Evolutionary conservation across 2,329 filamentous ascomycete genomes (phyloP).

Genomic region (Aspergillus sp.): DNA sequence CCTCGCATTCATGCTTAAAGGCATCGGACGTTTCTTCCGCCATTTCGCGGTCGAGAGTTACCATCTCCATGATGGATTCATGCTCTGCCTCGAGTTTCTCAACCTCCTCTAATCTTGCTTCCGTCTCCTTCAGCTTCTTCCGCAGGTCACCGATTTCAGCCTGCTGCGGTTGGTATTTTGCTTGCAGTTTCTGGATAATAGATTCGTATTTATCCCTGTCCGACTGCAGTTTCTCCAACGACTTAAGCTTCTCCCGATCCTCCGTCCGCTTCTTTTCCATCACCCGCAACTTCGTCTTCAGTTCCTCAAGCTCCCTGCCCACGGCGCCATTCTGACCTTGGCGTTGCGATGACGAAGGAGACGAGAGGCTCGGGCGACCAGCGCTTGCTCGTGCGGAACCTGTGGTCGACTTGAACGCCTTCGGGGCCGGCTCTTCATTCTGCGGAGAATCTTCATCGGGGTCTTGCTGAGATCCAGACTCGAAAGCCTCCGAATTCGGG

Average conservation of each 20-base stretch:
- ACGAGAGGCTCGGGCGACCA: constrained; percentile 28
- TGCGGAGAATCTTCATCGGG: constrained; percentile 22
- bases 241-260: constrained; percentile 80
- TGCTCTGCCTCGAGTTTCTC: constrained; percentile 78
- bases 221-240: constrained; percentile 70
- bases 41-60: constrained; percentile 89
- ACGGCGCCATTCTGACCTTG: constrained; percentile 51
- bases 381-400: constrained; percentile 23
- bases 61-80: constrained; percentile 81
- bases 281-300: constrained; percentile 82
- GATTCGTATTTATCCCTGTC: constrained; percentile 59
- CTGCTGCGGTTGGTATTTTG: constrained; percentile 82
- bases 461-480: constrained; percentile 25
- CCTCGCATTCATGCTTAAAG: constrained; percentile 75
- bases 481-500: constrained; percentile 30
- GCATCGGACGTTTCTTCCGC: constrained; percentile 89
- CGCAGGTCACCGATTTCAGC: constrained; percentile 75
- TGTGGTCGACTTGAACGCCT: constrained; percentile 23
- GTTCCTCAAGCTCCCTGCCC: constrained; percentile 74
- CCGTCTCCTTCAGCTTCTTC: constrained; percentile 73
- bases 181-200: constrained; percentile 87
- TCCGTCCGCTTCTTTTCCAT: constrained; percentile 85
- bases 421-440: constrained; percentile 21
- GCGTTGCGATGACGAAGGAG: constrained; percentile 36
- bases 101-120: constrained; percentile 66